Evolutionary conservation across 2,329 filamentous ascomycete genomes (phyloP).

Genomic region (Calonectria pauciramosa): DNA sequence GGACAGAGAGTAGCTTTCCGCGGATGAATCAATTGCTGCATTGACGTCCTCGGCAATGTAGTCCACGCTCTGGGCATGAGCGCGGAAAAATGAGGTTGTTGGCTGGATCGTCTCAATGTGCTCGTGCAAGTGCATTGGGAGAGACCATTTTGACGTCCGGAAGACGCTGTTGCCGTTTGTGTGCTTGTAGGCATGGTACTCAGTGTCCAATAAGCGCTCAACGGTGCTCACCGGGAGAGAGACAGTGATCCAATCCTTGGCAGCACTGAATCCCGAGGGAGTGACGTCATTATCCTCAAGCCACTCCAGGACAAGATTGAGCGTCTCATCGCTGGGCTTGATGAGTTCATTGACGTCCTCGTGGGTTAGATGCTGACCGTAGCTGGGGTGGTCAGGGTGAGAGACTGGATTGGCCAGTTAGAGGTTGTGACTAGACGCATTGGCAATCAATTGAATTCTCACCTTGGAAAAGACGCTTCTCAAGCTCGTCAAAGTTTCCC

Average conservation of each 20-base stretch:
- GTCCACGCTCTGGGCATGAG: background rate
- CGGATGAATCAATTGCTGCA: background rate
- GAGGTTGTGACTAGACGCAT: background rate
- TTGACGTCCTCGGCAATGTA: background rate
- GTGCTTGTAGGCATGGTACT: background rate
- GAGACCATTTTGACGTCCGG: background rate
- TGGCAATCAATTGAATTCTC: background rate
- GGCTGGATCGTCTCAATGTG: constrained; percentile 10
- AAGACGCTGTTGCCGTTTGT: background rate
- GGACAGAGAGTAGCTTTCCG: background rate
- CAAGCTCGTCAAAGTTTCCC: background rate
- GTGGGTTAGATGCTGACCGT: background rate
- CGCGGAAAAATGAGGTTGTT: background rate
- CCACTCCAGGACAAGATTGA: background rate
- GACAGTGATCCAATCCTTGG: constrained; percentile 1
- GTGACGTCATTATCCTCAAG: background rate
- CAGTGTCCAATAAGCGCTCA: background rate
- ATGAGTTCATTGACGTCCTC: background rate
- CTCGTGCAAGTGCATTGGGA: background rate
- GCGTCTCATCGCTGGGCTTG: constrained; percentile 1
- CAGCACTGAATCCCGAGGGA: background rate
- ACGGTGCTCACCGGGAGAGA: background rate
- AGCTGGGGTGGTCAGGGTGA: background rate
- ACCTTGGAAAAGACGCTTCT: background rate
- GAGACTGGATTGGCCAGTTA: background rate